These are phyloP conservation scores for Raddia guianensis DNA, from an alignment of 176 grass and related monocot genomes.

Conservation along the genomic window DNA sequence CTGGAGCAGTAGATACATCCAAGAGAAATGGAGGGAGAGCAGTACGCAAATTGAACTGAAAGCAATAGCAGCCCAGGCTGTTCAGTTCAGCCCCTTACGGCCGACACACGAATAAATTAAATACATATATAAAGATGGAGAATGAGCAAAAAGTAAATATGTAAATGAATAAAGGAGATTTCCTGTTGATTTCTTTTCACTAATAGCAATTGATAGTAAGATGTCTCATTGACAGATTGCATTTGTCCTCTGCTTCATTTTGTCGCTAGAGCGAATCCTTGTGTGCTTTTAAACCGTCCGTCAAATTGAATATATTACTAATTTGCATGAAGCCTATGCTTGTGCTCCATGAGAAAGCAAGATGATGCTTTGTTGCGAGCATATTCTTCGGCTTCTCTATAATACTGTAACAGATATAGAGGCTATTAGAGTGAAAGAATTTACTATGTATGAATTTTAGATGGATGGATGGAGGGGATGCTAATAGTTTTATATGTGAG, in stretches of 20 bases:
- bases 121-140: not conserved
- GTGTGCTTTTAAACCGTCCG: not conserved
- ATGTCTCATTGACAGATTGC: not conserved
- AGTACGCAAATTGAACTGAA: slow-evolving; percentile 32
- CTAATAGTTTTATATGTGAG: no score
- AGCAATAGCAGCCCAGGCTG: not conserved
- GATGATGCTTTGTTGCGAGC: no score
- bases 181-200: not conserved
- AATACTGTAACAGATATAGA: no score
- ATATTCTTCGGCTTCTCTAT: no score
- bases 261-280: not conserved
- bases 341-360: no score
- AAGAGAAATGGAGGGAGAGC: slow-evolving; percentile 18
- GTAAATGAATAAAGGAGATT: not conserved
- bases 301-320: not conserved
- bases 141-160: not conserved
- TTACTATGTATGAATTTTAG: no score
- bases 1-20: not conserved
- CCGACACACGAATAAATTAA: slow-evolving; percentile 20
- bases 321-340: not conserved
- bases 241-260: not conserved
- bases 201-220: not conserved
- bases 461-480: no score
- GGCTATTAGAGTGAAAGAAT: no score
- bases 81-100: not conserved